These are phyloP conservation scores for Ceratopteris richardii DNA, from an alignment of 75 land plant genomes.

Conservation along the genomic window DNA sequence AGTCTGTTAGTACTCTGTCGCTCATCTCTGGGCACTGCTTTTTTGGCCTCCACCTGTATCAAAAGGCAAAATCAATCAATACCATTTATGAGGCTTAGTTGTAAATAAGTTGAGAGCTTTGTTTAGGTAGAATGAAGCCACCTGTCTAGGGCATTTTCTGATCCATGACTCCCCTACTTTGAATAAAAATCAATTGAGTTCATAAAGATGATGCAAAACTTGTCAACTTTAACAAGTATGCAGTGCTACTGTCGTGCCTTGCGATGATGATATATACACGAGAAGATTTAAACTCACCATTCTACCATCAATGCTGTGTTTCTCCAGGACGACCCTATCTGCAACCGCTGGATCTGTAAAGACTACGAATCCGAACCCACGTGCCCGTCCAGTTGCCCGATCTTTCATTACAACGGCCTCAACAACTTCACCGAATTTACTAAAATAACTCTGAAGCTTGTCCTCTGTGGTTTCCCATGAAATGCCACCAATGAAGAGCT, in stretches of 20 bases:
- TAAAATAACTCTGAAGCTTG: conserved; percentile 74
- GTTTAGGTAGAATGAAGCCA: too few relatives aligned
- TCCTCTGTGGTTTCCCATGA: conserved; percentile 97
- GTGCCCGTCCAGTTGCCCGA: conserved; percentile 89
- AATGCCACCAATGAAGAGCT: conserved; percentile 88
- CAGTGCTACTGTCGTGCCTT: too few relatives aligned
- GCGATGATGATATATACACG: too few relatives aligned
- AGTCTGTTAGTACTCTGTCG: conserved; percentile 53
- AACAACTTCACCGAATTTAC: conserved; percentile 68
- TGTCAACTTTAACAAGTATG: too few relatives aligned
- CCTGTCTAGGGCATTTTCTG: too few relatives aligned
- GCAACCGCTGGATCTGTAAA: conserved; percentile 85
- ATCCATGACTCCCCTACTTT: too few relatives aligned
- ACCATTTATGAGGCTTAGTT: neutral
- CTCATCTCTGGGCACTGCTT: conserved; percentile 97
- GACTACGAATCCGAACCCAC: conserved; percentile 91
- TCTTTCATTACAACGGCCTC: conserved; percentile 97
- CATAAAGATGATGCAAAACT: too few relatives aligned
- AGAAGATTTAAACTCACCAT: conserved; percentile 21
- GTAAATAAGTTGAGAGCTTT: too few relatives aligned
- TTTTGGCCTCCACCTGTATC: conserved; percentile 91
- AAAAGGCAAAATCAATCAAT: neutral
- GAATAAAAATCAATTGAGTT: too few relatives aligned
- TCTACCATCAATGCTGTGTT: conserved; percentile 84
- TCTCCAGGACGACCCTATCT: conserved; percentile 72